Percentiles rank a stretch among this genome's conserved stretches.
Conservation (phyloP, 108 stramenopile genomes). For the Skeletonema marinoi region DNA sequence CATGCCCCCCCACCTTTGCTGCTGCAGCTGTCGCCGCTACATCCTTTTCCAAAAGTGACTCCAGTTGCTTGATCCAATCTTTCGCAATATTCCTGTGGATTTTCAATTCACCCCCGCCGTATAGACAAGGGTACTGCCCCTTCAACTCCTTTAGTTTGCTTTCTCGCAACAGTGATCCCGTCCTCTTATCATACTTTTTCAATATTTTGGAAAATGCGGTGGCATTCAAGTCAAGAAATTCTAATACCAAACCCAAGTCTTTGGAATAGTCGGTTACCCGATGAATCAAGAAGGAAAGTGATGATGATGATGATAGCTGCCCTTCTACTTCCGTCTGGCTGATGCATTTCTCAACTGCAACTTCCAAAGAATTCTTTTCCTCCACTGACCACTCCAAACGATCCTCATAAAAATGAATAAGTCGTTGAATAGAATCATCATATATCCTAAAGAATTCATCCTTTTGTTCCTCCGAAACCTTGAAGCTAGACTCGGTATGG, state of each 20-base stretch:
- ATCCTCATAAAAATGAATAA: conserved; percentile 63
- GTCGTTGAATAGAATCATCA: conserved; percentile 48
- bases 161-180: conserved; percentile 55
- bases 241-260: conserved; percentile 45
- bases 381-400: conserved; percentile 56
- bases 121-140: conserved; percentile 43
- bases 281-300: conserved; percentile 19
- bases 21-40: neutral
- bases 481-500: conserved; percentile 41
- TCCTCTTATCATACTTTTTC: conserved; percentile 52
- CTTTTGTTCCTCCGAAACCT: conserved; percentile 23
- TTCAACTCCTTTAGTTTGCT: conserved; percentile 52
- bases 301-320: neutral
- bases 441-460: conserved; percentile 46
- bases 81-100: conserved; percentile 12
- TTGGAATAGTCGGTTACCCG: conserved; percentile 34
- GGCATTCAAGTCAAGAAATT: conserved; percentile 44
- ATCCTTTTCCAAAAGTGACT: conserved; percentile 11
- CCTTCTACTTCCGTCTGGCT: conserved; percentile 4
- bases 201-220: conserved; percentile 52
- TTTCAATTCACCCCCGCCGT: conserved; percentile 42
- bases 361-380: conserved; percentile 53
- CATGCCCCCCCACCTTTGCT: neutral
- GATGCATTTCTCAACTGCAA: conserved; percentile 51
- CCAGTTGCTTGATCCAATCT: conserved; percentile 29